Conservation (phyloP, 2,329 filamentous ascomycete genomes). For the Penicillium sp. region DNA sequence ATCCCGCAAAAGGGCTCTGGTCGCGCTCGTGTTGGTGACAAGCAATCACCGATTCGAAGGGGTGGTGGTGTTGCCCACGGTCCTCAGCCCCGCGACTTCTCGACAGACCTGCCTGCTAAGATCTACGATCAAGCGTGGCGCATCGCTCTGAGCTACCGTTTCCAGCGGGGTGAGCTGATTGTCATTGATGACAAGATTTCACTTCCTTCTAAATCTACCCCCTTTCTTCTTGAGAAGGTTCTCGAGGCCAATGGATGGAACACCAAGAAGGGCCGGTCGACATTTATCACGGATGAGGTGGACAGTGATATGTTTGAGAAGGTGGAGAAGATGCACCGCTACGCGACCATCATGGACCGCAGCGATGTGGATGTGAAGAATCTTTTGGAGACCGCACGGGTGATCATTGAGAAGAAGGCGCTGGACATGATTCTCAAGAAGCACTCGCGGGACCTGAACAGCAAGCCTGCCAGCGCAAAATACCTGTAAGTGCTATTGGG, state of each 20-base stretch:
- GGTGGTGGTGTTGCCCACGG: conserved; percentile 90
- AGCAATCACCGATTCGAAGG: conserved; percentile 76
- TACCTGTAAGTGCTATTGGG: conserved; percentile 29
- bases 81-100: conserved; percentile 90
- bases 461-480: conserved; percentile 38
- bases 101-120: conserved; percentile 79
- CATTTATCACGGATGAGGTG: conserved; percentile 70
- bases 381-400: conserved; percentile 77
- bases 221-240: conserved; percentile 68
- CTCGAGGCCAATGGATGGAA: conserved; percentile 73
- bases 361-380: conserved; percentile 96
- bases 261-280: conserved; percentile 67
- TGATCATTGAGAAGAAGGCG: conserved; percentile 84
- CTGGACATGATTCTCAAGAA: conserved; percentile 72
- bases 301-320: conserved; percentile 68
- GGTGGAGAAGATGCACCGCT: conserved; percentile 64
- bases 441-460: conserved; percentile 57
- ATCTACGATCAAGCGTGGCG: conserved; percentile 96
- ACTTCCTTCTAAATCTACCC: conserved; percentile 56
- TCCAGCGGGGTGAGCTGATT: conserved; percentile 81
- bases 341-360: conserved; percentile 70
- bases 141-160: conserved; percentile 90
- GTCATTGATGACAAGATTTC: conserved; percentile 79
- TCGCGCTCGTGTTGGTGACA: conserved; percentile 74
- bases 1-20: conserved; percentile 86